Evolutionary conservation across 768 basidiomycete genomes (phyloP), one percentile per base, ranked within the genome.

Genomic region (Lactarius deliciosus): DNA sequence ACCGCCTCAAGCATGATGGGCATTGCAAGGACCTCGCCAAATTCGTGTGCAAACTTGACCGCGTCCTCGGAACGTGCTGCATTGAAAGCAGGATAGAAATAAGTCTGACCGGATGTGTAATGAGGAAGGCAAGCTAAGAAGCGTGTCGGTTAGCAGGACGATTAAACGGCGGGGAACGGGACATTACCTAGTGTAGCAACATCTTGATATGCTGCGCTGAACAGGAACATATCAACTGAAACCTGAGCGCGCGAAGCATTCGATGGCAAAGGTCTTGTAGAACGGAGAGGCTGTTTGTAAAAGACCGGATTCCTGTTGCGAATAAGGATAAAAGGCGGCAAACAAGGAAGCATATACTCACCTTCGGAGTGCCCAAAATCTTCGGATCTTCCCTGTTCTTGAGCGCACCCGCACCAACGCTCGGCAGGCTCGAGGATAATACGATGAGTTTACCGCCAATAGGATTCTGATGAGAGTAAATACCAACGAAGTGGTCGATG

Each of bases 211-310:
- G 83, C 81, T 9, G 94, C 83, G 70, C 92, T 92, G 81, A 98
- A 98, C 65, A 99, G 81, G 88, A 98, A 98, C 96, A 99, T 98
- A 76, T 98, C 96, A 65, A 98, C 96, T 0, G 95, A 94, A 55
- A 99, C 93, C 77, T 98, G 97, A 5, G 92, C 89, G 65, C 96
- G 87, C 15, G 96, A 98, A 98, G 75, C 96, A 98, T 72, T 98
- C 97, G 73, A 98, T 99, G 20, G 97, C 95, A 71, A 98, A 98
- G 0, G 92, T 94, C 82, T 99, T 99, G 83, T 98, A 98, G 81
- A 96, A 99, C 4, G 90, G 85, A 20, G 90, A 91, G 0, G 92
- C 94, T n/a, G 97, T 85, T 81, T 96, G 94, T 40, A 99, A 84
- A 15, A 99, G 81, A 18, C 86, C 86, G 15, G 94, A 96, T 82